Base-by-base conservation (phyloP, 164 flowering plant genomes). In the Magnolia changhungtana region DNA sequence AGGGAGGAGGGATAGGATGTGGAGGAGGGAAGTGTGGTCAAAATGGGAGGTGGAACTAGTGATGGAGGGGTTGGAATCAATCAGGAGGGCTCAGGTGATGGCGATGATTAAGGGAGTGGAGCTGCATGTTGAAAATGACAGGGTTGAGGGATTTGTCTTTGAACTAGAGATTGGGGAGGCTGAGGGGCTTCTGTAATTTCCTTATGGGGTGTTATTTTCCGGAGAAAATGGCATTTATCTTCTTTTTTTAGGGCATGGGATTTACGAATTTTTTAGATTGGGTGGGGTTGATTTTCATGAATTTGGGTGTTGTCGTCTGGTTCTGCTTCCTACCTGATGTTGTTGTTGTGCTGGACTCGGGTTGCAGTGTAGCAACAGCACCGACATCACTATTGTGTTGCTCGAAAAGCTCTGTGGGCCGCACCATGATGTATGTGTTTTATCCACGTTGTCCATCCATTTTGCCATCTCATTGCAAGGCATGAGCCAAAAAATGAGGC, bases 1-100 rank as follows among this genome's bases (percentile, higher is more conserved):
- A 0, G 94, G 90, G 2, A 92, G 81, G 74, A 80, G 86, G 1
- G 88, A 82, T 74, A 92, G 83, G 73, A 94, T 89, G 10, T 51
- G 72, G 29, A 27, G 9, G 16, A 90, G 87, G 52, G 85, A 78
- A 14, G 89, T 88, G 23, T 76, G 82, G 78, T 92, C 95, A 13
- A 45, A 45, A 51, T 45, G 23, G 16, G 67, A 50, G 63, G 20
- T 27, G n/a, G 21, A 19, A 9, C 13, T 3, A 16, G 14, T 4
- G 50, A 29, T 14, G 49, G 3, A 16, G 49, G 49, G 9, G 71
- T 14, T 63, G 19, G 19, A n/a, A 63, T 18, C 19, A 21, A 27
- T 9, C 8, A 27, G 2, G 69, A 63, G 6, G 20, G 19, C 45
- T 37, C 45, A 37, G 23, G 31, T 20, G 69, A 7, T 50, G 75